These are phyloP conservation scores for Coniochaeta ligniaria DNA, from an alignment of 2,329 filamentous ascomycete species.

Conservation along the genomic window DNA sequence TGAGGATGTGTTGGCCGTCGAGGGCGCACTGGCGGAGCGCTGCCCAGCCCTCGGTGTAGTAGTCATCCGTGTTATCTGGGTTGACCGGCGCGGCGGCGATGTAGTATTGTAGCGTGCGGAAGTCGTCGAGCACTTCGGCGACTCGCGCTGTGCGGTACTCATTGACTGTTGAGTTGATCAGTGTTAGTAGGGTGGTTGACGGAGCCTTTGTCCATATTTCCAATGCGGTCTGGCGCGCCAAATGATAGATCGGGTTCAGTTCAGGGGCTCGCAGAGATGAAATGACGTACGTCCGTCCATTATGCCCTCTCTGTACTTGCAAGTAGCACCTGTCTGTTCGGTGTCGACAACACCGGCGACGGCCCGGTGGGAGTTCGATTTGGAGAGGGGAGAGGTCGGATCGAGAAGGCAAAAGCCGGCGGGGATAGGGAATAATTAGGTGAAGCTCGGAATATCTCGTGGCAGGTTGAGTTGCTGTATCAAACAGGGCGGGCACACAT, in stretches of 20 bases:
- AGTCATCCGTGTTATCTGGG: constrained; percentile 49
- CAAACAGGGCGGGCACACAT: background rate
- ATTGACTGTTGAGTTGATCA: constrained; percentile 41
- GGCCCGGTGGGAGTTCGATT: background rate
- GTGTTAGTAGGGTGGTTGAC: background rate
- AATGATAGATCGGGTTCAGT: background rate
- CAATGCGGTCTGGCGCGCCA: background rate
- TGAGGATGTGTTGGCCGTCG: constrained; percentile 58
- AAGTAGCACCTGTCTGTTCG: background rate
- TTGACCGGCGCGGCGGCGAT: constrained; percentile 50
- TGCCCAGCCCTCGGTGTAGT: constrained; percentile 57
- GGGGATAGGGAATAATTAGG: background rate
- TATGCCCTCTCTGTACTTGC: background rate
- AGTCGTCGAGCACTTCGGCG: constrained; percentile 55
- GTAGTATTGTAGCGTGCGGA: constrained; percentile 54
- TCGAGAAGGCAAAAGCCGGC: background rate
- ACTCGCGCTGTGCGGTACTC: constrained; percentile 51
- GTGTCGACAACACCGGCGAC: background rate
- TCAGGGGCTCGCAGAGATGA: background rate
- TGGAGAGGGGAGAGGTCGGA: background rate
- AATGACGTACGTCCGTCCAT: constrained; percentile 12
- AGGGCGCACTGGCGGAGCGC: constrained; percentile 54
- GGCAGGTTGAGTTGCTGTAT: background rate
- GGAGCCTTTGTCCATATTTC: background rate
- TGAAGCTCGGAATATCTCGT: background rate